Evolutionary conservation across 2,329 filamentous ascomycete genomes (phyloP).

Genomic region (Coniosporium tulheliwenetii): DNA sequence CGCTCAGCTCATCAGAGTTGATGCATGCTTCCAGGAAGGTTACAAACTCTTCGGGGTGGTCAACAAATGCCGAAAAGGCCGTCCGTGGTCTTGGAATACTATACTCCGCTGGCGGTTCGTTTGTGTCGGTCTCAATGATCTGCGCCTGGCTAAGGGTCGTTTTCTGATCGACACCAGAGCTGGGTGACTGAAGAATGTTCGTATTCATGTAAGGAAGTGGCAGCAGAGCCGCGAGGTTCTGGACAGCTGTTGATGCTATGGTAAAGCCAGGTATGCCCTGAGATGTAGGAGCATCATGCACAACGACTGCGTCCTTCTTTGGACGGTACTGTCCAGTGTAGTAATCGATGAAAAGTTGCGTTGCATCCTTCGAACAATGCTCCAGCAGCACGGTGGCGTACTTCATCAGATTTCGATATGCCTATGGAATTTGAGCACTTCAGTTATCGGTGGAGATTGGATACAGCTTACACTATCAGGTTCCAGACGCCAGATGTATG

Average conservation of each 20-base stretch:
- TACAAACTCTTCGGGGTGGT: constrained; percentile 84
- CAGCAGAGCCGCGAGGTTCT: constrained; percentile 71
- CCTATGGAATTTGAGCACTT: constrained; percentile 27
- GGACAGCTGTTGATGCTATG: constrained; percentile 58
- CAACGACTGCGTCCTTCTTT: constrained; percentile 44
- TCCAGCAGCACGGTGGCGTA: constrained; percentile 84
- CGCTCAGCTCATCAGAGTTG: constrained; percentile 51
- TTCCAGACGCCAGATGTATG: constrained; percentile 82
- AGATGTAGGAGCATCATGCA: constrained; percentile 29
- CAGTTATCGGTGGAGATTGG: constrained; percentile 14
- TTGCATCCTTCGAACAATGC: constrained; percentile 69
- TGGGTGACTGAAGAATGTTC: constrained; percentile 38
- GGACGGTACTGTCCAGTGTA: constrained; percentile 76
- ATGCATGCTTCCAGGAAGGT: constrained; percentile 82
- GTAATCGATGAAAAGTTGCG: constrained; percentile 82
- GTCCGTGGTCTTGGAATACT: constrained; percentile 67
- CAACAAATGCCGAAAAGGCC: constrained; percentile 92
- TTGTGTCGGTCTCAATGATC: constrained; percentile 36
- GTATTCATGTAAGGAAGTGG: constrained; percentile 75
- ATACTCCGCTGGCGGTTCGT: constrained; percentile 44
- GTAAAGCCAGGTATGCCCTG: constrained; percentile 24
- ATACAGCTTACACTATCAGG: constrained; percentile 48
- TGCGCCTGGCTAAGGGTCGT: constrained; percentile 38
- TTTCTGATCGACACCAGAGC: constrained; percentile 32
- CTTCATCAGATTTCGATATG: constrained; percentile 83